Evolutionary conservation across 768 basidiomycete species (phyloP).

Genomic region (Hysterangium stoloniferum): DNA sequence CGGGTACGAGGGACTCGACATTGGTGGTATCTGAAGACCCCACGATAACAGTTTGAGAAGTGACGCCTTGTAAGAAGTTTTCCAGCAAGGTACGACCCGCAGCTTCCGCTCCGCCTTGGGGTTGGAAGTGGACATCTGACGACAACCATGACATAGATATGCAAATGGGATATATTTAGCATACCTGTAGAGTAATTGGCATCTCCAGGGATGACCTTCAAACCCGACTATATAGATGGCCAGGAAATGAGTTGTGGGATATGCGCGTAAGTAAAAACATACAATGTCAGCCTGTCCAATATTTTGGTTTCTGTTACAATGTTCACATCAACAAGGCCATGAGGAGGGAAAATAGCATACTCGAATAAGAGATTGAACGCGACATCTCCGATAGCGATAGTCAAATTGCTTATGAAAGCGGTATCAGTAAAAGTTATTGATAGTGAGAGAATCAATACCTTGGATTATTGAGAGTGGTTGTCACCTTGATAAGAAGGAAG

Average conservation of each 20-base stretch:
- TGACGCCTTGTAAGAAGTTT: slow-evolving; percentile 60
- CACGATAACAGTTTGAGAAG: slow-evolving; percentile 45
- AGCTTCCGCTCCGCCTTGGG: slow-evolving; percentile 37
- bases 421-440: slow-evolving; percentile 5
- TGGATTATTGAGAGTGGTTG: slow-evolving; percentile 56
- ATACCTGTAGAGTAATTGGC: slow-evolving; percentile 47
- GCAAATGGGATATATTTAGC: background rate
- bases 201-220: slow-evolving; percentile 54
- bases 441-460: slow-evolving; percentile 31
- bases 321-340: background rate
- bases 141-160: background rate
- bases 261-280: slow-evolving; percentile 13
- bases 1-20: slow-evolving; percentile 52
- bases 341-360: slow-evolving; percentile 24
- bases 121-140: slow-evolving; percentile 52
- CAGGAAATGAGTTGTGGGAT: background rate
- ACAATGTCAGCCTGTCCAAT: slow-evolving; percentile 57
- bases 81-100: slow-evolving; percentile 52
- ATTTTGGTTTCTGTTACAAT: slow-evolving; percentile 32
- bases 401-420: slow-evolving; percentile 26
- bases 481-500: slow-evolving; percentile 60
- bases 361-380: slow-evolving; percentile 52
- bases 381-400: slow-evolving; percentile 55
- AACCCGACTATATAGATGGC: slow-evolving; percentile 32
- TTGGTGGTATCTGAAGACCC: slow-evolving; percentile 50